Evolutionary conservation across 306 rosid species (phyloP), one percentile per base, ranked within the genome.

Genomic region (Glycyrrhiza uralensis): DNA sequence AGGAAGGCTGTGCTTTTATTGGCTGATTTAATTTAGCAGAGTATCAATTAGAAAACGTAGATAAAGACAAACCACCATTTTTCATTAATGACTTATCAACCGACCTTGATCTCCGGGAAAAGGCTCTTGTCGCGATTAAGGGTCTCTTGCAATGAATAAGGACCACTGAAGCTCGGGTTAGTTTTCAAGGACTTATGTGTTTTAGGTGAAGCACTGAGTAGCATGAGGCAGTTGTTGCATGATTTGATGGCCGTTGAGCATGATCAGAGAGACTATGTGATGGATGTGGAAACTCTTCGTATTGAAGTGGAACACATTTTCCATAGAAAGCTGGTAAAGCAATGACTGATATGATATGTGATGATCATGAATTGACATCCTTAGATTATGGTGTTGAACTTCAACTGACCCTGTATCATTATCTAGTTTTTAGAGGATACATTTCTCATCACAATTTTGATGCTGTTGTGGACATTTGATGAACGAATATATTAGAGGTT

Each of bases 41-140:
- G 80, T 76, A 57, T 81, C 98, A 84, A 26, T 49, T 85, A 66
- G 90, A 76, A 72, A 82, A 82, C 57, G 30, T 14, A 62, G 76
- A 80, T 11, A 78, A 74, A 46, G 78, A 66, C 4, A 86, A 82
- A 79, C 80, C 35, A 3, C 77, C 94, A 6, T 71, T 89, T 84
- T 83, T 91, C 63, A 82, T 76, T 36, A 71, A 77, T 72, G 94
- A 87, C 85, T 85, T 89, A 66, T 89, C 96, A 23, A 62, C 80
- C 3, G 91, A 93, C 75, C 88, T 93, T 76, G 92, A 89, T 80
- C 89, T 91, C 77, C 92, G 83, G 79, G 96, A 93, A 74, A 93
- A 93, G 98, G 92, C 90, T 60, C 95, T 91, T 18, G 46, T 71
- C 9, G 83, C 92, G 2, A 83, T 89, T 61, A 94, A 80, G 79